Evolutionary conservation across 2,329 filamentous ascomycete species (phyloP).

Genomic region (Stagonosporopsis cucurbitacearum): DNA sequence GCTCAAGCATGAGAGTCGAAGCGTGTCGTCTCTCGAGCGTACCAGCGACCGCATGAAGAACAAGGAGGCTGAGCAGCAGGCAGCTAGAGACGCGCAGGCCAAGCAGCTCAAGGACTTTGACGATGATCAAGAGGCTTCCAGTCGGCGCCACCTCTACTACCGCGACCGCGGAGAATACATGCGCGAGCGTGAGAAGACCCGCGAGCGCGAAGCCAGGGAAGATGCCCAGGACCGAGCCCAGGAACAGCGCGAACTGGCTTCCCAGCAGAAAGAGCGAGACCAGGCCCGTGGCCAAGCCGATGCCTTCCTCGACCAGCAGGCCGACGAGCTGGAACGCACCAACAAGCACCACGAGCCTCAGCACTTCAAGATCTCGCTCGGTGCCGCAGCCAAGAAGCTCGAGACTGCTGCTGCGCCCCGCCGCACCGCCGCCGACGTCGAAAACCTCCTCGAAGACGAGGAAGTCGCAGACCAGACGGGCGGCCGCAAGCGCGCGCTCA

Average conservation of each 20-base stretch:
- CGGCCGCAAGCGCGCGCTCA: conserved; percentile 73
- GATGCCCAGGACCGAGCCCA: conserved; percentile 83
- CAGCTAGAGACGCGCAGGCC: conserved; percentile 70
- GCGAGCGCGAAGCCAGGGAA: conserved; percentile 73
- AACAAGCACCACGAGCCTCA: conserved; percentile 65
- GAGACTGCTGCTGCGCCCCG: conserved; percentile 63
- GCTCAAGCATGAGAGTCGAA: conserved; percentile 85
- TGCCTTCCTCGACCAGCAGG: conserved; percentile 85
- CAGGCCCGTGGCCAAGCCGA: conserved; percentile 85
- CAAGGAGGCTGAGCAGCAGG: conserved; percentile 70
- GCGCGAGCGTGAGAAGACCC: conserved; percentile 76
- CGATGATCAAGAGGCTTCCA: conserved; percentile 79
- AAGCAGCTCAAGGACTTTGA: conserved; percentile 82
- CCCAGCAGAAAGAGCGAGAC: conserved; percentile 74
- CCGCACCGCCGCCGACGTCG: conserved; percentile 89
- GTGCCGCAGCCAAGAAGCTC: conserved; percentile 78
- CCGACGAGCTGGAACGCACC: conserved; percentile 68
- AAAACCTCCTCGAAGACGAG: conserved; percentile 93
- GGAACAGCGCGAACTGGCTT: conserved; percentile 76
- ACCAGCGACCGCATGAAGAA: conserved; percentile 81
- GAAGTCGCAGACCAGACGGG: conserved; percentile 71
- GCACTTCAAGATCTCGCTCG: conserved; percentile 87
- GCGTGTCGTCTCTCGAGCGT: conserved; percentile 83
- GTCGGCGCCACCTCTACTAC: conserved; percentile 83
- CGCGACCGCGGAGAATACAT: conserved; percentile 84